These are phyloP conservation scores for Keqinozyma sinolaborantium DNA, from an alignment of 1,139 yeast species.

Conservation along the genomic window DNA sequence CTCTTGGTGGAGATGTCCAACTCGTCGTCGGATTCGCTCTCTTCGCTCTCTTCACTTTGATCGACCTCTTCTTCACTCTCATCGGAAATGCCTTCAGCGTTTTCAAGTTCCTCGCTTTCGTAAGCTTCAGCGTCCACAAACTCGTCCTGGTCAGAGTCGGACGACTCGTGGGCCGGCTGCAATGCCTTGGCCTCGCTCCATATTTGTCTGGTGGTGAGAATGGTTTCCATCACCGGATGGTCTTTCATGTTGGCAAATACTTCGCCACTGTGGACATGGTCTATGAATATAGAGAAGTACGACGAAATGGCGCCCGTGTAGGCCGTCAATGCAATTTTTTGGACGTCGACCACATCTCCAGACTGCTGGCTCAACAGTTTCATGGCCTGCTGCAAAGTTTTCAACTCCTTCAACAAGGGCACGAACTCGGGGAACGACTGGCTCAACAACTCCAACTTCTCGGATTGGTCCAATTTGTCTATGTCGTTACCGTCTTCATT, in stretches of 20 bases:
- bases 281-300: slow-evolving; percentile 70
- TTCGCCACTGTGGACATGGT: slow-evolving; percentile 51
- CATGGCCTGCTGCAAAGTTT: slow-evolving; percentile 42
- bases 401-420: slow-evolving; percentile 70
- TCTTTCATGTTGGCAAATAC: slow-evolving; percentile 69
- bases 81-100: slow-evolving; percentile 17
- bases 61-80: slow-evolving; percentile 15
- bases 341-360: slow-evolving; percentile 41
- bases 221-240: slow-evolving; percentile 84
- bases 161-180: slow-evolving; percentile 7
- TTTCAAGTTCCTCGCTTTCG: slow-evolving; percentile 22
- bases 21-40: slow-evolving; percentile 19
- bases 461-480: slow-evolving; percentile 34
- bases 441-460: slow-evolving; percentile 46
- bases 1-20: slow-evolving; percentile 52
- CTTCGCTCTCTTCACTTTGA: slow-evolving; percentile 16
- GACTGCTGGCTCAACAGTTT: slow-evolving; percentile 20
- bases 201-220: slow-evolving; percentile 76
- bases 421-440: slow-evolving; percentile 80
- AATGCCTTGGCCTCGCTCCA: slow-evolving; percentile 78
- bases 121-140: slow-evolving; percentile 7
- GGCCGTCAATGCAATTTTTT: slow-evolving; percentile 67
- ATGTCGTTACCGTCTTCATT: slow-evolving; percentile 28
- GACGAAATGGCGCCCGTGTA: slow-evolving; percentile 73
- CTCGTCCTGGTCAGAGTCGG: slow-evolving; percentile 5